Evolutionary conservation across 352 stramenopile genomes (phyloP).

Genomic region (Pythium apleroticum): DNA sequence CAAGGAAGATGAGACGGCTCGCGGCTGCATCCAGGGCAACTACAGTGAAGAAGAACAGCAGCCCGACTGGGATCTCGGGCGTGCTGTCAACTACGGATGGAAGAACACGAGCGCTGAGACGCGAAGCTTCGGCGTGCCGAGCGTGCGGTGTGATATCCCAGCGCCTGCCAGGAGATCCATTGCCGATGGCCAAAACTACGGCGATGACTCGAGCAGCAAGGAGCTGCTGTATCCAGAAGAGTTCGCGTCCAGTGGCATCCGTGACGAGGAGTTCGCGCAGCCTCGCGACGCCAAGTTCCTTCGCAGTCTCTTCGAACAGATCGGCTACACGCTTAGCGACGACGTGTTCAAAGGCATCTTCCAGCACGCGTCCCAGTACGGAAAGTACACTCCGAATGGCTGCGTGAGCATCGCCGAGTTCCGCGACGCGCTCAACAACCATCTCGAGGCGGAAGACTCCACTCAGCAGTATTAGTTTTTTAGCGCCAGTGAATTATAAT

Average conservation of each 20-base stretch:
- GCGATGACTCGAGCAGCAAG: conserved; percentile 77
- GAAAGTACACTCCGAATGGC: conserved; percentile 44
- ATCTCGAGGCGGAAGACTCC: conserved; percentile 49
- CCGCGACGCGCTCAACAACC: conserved; percentile 74
- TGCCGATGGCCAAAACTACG: conserved; percentile 91
- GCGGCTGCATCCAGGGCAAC: conserved; percentile 79
- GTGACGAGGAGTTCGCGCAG: conserved; percentile 83
- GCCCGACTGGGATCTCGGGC: conserved; percentile 80
- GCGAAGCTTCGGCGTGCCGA: conserved; percentile 80
- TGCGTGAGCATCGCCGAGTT: conserved; percentile 65
- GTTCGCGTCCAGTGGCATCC: conserved; percentile 77
- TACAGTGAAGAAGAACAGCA: conserved; percentile 84
- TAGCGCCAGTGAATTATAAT: not conserved
- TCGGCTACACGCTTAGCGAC: conserved; percentile 57
- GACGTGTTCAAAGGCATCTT: conserved; percentile 78
- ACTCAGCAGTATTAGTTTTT: conserved; percentile 27
- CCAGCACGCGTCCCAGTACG: conserved; percentile 42
- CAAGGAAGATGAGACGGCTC: conserved; percentile 54
- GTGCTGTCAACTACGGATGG: conserved; percentile 82
- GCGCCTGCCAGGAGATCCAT: conserved; percentile 70
- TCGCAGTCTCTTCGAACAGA: conserved; percentile 63
- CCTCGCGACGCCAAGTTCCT: conserved; percentile 60
- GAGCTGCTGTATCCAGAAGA: conserved; percentile 85
- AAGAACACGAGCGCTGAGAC: conserved; percentile 67
- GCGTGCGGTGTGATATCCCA: conserved; percentile 84